Evolutionary conservation across 129 eudicot species (phyloP), one percentile per base, ranked within the genome.

Genomic region (Flaveria ramosissima): DNA sequence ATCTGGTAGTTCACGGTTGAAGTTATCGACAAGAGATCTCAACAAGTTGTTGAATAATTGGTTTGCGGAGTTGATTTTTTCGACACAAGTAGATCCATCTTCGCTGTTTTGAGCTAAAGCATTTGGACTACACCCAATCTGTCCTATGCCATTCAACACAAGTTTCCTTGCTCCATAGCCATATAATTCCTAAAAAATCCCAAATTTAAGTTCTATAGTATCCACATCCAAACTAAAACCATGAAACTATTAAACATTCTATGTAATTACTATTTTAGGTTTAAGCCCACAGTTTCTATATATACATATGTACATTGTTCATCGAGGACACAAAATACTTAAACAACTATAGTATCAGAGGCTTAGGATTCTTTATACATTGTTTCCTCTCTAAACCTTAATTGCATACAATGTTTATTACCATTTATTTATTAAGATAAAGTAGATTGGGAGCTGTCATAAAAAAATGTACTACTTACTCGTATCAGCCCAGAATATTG

Each of bases 91-190:
- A 13, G 68, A 20, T 10, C 97, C 97, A 46, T 92, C 97, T 50
- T 77, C 82, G 63, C 96, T 89, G 72, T 86, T 87, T 74, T 91
- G 94, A 63, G 97, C 89, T 76, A 92, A 57, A 13, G 88, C 93
- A 30, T 92, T 94, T 69, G 98, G 98, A 83, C 97, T 89, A 79
- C 98, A 94, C 7, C 98, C 98, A 27, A 94, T 94, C 73, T 94
- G 98, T 24, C 98, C 98, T 27, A 94, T 73, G 43, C 98, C 97
- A 17, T 78, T 81, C 80, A 94, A 50, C 12, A 71, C 97, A 19
- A 94, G 32, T 76, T 94, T 91, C 78, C 98, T 89, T 72, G 98
- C 98, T 53, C 98, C 98, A 76, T 80, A 85, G 70, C 82, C 81
- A 81, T 91, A 89, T 85, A 93, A 46, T 10, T 76, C 71, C 98